Evolutionary conservation across 768 basidiomycete species (phyloP), one percentile per base, ranked within the genome.

Genomic region (Serendipita sp.): DNA sequence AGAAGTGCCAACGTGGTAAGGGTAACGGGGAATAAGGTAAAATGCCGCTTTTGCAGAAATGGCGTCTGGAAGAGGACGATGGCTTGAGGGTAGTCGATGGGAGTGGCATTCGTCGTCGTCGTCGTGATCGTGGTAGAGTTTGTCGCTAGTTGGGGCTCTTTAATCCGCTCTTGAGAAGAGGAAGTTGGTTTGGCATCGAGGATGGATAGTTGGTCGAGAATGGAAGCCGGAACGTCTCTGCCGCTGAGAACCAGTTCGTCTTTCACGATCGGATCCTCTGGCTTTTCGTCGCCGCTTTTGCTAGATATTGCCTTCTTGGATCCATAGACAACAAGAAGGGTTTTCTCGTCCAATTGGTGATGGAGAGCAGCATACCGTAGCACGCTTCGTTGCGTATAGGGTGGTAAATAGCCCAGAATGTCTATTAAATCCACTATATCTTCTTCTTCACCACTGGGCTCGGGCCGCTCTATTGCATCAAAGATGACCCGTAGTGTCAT

Each of bases 51-150:
- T 28, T 58, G 53, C 11, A 58, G 53, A 31, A 24, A 33, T 5
- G 53, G 53, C 4, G 53, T 58, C n/a, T 58, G 53, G 53, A 58
- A 58, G 17, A 58, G 31, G 31, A 58, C 30, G n/a, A 58, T 58
- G 4, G 53, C 17, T 34, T 58, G 53, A 28, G 53, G 53, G 14
- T 38, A 38, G 34, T 1, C 34, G n/a, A n/a, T n/a, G n/a, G n/a
- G n/a, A n/a, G n/a, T n/a, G n/a, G n/a, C n/a, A n/a, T n/a, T n/a
- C n/a, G n/a, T n/a, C n/a, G n/a, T n/a, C n/a, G n/a, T n/a, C n/a
- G n/a, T n/a, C n/a, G n/a, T n/a, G n/a, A n/a, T n/a, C n/a, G n/a
- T n/a, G n/a, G n/a, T n/a, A n/a, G n/a, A n/a, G n/a, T n/a, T n/a
- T n/a, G n/a, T n/a, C n/a, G n/a, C n/a, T n/a, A n/a, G n/a, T n/a